A percentile compares a stretch with the other conserved stretches of the same genome.
These are phyloP conservation scores for Blastobotrys americana DNA, from an alignment of 805 yeast species.

Conservation along the genomic window DNA sequence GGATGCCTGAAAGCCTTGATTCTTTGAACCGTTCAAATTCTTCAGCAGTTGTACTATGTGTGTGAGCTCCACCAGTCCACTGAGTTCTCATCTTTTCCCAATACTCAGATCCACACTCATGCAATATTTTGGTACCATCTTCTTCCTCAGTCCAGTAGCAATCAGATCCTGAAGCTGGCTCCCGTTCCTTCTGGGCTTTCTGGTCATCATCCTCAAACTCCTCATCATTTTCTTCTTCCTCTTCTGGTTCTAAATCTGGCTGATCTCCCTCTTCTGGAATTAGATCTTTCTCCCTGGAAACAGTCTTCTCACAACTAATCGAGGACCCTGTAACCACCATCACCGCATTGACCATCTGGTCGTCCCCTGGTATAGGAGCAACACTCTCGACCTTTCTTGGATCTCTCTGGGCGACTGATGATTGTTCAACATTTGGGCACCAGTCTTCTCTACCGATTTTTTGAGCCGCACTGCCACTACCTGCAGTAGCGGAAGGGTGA, in stretches of 20 bases:
- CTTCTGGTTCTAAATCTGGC: not conserved
- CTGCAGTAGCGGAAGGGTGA: not conserved
- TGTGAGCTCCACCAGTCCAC: conserved; percentile 44
- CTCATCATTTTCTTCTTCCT: not conserved
- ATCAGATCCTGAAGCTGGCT: not conserved
- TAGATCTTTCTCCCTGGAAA: not conserved
- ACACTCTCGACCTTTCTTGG: not conserved
- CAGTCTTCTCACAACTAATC: not conserved
- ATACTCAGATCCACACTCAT: too few relatives aligned
- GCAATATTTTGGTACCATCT: not conserved
- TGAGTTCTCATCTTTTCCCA: conserved; percentile 36
- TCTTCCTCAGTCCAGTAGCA: not conserved
- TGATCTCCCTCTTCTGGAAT: not conserved
- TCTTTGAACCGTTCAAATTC: conserved; percentile 9
- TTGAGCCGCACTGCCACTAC: not conserved
- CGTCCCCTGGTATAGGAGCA: not conserved
- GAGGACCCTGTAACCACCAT: not conserved
- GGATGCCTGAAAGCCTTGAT: conserved; percentile 24
- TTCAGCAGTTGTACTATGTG: conserved; percentile 14
- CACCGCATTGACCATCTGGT: not conserved
- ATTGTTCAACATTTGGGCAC: too few relatives aligned
- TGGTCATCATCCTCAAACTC: not conserved
- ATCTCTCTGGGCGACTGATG: not conserved
- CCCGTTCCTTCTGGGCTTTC: not conserved
- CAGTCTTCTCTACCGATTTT: too few relatives aligned